Evolutionary conservation across 2,329 filamentous ascomycete genomes (phyloP), one percentile per base, ranked within the genome.

Genomic region (Cercospora sp.): DNA sequence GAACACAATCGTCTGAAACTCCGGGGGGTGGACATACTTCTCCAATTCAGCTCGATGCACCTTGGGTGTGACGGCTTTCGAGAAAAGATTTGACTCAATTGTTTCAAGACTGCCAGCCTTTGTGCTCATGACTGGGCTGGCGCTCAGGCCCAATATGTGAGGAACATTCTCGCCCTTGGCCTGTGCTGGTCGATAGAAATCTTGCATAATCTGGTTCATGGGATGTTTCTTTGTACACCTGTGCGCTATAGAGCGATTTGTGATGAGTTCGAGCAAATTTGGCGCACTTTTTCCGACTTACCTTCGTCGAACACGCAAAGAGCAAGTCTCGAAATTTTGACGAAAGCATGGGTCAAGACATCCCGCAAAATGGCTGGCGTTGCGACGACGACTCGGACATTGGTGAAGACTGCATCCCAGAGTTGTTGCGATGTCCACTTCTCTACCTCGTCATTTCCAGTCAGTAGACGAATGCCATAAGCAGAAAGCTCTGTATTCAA

Each of bases 221-320:
- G 91, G 83, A 71, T 89, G 85, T 1, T 86, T 87, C 18, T 83
- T 82, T 5, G 83, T 84, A 72, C 91, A 94, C 76, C 93, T 89
- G 75, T 96, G 93, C 9, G 91, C 93, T 91, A 48, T 26, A 31
- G 28, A 31, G n/a, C 36, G 26, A 63, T 58, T 61, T 59, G 39
- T 23, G 39, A 33, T 58, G 4, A 61, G 16, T 8, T 18, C 28
- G 18, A 7, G 23, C 51, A 26, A 36, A 9, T 18, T 2, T 16
- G 18, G 23, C 8, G 16, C 30, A 7, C 30, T 12, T 26, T 23
- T 12, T 20, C 6, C 10, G 28, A 42, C 61, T 9, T 76, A 90
- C 91, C 91, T 87, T 97, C 93, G 75, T 97, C 93, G 73, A 96
- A 91, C 0, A 96, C 85, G 16, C 96, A 80, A 4, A 97, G 81